Evolutionary conservation across 352 stramenopile species (phyloP).

Genomic region (Globisporangium camurandrum): DNA sequence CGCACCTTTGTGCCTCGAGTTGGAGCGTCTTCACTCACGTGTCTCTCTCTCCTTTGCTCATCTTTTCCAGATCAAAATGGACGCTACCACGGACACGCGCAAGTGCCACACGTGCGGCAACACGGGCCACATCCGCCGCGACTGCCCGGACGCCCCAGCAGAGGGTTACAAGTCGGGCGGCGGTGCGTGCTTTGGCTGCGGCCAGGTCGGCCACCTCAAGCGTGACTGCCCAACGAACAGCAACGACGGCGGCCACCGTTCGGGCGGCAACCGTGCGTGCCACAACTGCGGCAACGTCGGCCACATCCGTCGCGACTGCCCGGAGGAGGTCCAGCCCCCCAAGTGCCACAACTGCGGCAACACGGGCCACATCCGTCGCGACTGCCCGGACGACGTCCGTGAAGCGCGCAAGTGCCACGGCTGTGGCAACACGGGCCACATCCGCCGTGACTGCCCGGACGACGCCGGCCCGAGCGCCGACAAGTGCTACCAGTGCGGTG

Average conservation of each 20-base stretch:
- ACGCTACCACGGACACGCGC: constrained; percentile 19
- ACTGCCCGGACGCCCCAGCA: constrained; percentile 56
- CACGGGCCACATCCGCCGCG: constrained; percentile 58
- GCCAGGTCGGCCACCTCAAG: constrained; percentile 77
- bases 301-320: constrained; percentile 77
- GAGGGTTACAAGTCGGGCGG: constrained; percentile 22
- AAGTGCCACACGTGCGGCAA: constrained; percentile 83
- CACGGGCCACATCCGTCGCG: constrained; percentile 55
- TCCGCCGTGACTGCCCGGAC: constrained; percentile 76
- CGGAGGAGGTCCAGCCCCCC: constrained; percentile 57
- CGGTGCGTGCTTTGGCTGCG: constrained; percentile 65
- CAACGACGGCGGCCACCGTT: constrained; percentile 15
- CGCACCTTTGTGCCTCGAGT: background rate
- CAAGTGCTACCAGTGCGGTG: constrained; percentile 82
- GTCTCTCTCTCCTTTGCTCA: background rate
- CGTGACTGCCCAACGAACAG: constrained; percentile 52
- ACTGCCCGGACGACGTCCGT: constrained; percentile 59
- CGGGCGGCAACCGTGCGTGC: too few species aligned
- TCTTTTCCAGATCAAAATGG: constrained; percentile 7
- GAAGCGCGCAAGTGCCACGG: constrained; percentile 75
- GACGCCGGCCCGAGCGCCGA: constrained; percentile 56
- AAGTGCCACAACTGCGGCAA: constrained; percentile 82
- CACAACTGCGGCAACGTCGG: constrained; percentile 77
- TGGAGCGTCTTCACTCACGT: background rate
- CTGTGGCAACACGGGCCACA: constrained; percentile 57